Conservation (phyloP, 768 basidiomycete species). For the Russula brevipes region DNA sequence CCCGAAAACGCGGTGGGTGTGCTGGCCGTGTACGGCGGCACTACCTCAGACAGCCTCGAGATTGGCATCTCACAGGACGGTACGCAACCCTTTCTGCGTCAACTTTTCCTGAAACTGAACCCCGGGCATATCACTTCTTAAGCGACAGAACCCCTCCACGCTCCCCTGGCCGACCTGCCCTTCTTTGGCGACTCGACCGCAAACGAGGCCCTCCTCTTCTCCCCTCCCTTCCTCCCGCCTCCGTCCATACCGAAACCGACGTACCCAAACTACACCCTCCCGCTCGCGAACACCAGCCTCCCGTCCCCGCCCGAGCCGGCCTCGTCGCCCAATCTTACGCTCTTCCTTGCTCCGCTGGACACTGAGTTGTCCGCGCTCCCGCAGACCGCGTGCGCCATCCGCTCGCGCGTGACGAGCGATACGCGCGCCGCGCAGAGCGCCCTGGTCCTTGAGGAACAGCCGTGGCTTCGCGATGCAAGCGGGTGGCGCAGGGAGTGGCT, state of each 20-base stretch:
- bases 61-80: constrained; percentile 46
- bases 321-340: constrained; percentile 43
- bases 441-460: constrained; percentile 38
- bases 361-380: constrained; percentile 39
- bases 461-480: constrained; percentile 51
- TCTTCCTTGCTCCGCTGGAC: constrained; percentile 52
- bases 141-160: constrained; percentile 39
- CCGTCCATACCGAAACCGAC: constrained; percentile 35
- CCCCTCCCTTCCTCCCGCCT: constrained; percentile 44
- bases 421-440: constrained; percentile 23
- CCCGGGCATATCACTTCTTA: too few species aligned
- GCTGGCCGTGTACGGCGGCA: constrained; percentile 41
- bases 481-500: constrained; percentile 73
- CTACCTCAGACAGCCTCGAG: constrained; percentile 47
- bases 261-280: constrained; percentile 76
- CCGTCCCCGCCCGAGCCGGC: constrained; percentile 39
- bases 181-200: constrained; percentile 70
- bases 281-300: constrained; percentile 46
- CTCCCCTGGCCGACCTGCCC: constrained; percentile 40
- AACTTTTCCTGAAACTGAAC: too few species aligned
- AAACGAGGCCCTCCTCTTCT: constrained; percentile 69
- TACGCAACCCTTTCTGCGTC: neutral
- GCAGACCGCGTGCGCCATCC: constrained; percentile 58
- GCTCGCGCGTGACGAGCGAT: constrained; percentile 26
- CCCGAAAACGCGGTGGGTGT: constrained; percentile 40